Evolutionary conservation across 2,329 filamentous ascomycete genomes (phyloP).

Genomic region (Calonectria leucothoes): DNA sequence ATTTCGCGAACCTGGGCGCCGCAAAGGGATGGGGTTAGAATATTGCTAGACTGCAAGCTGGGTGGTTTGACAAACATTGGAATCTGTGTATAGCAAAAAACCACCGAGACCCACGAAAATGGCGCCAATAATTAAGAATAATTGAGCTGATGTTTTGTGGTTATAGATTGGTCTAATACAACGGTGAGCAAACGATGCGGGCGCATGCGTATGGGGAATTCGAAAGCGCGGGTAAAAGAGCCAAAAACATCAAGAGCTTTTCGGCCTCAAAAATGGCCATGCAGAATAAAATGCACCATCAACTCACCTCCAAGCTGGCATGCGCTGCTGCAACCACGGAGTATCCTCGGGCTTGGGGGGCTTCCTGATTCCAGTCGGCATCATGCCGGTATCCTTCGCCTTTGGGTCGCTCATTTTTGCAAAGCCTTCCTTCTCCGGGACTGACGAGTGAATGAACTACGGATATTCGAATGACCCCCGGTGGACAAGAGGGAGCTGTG

Average conservation of each 20-base stretch:
- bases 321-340: background rate
- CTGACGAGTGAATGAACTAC: background rate
- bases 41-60: background rate
- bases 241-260: background rate
- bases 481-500: background rate
- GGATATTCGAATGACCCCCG: background rate
- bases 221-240: background rate
- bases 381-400: background rate
- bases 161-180: background rate
- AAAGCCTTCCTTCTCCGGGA: background rate
- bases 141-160: background rate
- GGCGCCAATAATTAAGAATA: background rate
- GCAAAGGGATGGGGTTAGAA: background rate
- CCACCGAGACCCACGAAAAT: background rate
- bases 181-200: background rate
- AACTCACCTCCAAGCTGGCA: conserved; percentile 7
- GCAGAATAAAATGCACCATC: too few species aligned
- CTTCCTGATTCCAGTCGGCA: background rate
- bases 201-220: background rate
- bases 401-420: background rate
- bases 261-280: background rate
- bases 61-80: background rate
- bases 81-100: background rate
- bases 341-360: background rate
- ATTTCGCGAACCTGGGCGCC: background rate